Evolutionary conservation across 805 yeast species (phyloP).

Genomic region (Wickerhamiella occidentalis): DNA sequence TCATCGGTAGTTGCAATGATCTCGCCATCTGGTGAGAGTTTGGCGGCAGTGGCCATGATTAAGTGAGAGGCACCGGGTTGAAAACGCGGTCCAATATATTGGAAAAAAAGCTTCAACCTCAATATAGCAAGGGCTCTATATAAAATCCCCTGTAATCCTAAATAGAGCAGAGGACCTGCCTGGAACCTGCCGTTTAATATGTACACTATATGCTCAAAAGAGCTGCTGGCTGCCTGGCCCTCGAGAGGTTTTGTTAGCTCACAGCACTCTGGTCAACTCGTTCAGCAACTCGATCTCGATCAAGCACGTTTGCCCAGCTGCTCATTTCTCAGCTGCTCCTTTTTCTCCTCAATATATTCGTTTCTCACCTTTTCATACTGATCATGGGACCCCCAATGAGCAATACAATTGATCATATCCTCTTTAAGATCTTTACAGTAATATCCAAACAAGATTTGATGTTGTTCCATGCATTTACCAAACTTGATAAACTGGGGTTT

Average conservation of each 20-base stretch:
- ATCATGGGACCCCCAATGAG: constrained; percentile 26
- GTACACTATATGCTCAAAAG: too few relatives aligned
- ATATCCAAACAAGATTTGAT: constrained; percentile 29
- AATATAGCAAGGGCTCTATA: too few relatives aligned
- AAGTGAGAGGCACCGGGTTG: not conserved
- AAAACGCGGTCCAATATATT: too few relatives aligned
- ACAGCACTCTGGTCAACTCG: too few relatives aligned
- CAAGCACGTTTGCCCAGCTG: too few relatives aligned
- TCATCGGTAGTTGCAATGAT: constrained; percentile 44
- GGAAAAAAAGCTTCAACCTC: too few relatives aligned
- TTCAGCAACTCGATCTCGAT: too few relatives aligned
- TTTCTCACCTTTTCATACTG: constrained; percentile 24
- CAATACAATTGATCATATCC: constrained; percentile 27
- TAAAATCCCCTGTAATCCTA: too few relatives aligned
- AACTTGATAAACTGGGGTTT: constrained; percentile 24
- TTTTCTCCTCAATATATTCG: constrained; percentile 25
- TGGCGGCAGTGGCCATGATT: constrained; percentile 34
- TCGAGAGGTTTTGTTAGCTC: too few relatives aligned
- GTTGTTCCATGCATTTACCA: constrained; percentile 27
- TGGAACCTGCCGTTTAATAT: too few relatives aligned
- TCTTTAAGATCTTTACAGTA: constrained; percentile 28
- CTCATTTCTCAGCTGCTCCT: constrained; percentile 13
- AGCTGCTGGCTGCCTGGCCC: too few relatives aligned
- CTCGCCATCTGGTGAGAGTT: constrained; percentile 50
- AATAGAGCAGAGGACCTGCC: too few relatives aligned